Percentiles rank a stretch among this genome's conserved stretches.
These are phyloP conservation scores for Hemisphaericaspora nanyangensis DNA, from an alignment of 805 yeast species.

Conservation along the genomic window DNA sequence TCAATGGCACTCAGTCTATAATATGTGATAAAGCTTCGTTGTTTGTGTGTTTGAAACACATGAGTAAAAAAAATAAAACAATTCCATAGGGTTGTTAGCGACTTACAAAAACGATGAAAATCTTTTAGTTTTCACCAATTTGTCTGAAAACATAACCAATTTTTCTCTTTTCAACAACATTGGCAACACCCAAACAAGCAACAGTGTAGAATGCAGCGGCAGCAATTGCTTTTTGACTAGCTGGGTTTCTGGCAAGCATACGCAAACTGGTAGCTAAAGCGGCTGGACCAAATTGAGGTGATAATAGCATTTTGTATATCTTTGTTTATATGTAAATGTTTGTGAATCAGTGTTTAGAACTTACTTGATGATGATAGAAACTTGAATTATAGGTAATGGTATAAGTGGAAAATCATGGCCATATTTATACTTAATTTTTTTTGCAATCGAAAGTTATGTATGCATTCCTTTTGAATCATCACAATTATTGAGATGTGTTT, in stretches of 20 bases:
- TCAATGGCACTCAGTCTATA: too few relatives aligned
- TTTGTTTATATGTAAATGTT: background rate
- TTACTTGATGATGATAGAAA: background rate
- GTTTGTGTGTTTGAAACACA: too few relatives aligned
- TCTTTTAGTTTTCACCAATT: slow-evolving; percentile 15
- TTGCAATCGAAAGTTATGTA: too few relatives aligned
- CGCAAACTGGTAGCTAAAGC: slow-evolving; percentile 2
- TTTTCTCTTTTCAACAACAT: slow-evolving; percentile 26
- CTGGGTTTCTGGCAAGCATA: background rate
- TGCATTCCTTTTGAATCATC: too few relatives aligned
- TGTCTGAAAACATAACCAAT: slow-evolving; percentile 28
- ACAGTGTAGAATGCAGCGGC: slow-evolving; percentile 13
- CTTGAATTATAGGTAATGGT: background rate
- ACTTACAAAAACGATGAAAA: background rate
- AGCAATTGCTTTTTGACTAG: slow-evolving; percentile 6
- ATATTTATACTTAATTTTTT: too few relatives aligned
- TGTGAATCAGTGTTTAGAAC: background rate
- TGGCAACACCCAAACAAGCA: slow-evolving; percentile 26
- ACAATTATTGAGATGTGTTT: too few relatives aligned
- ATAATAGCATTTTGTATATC: slow-evolving; percentile 2
- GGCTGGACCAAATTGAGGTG: slow-evolving; percentile 1
- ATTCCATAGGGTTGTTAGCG: background rate
- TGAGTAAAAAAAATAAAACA: too few relatives aligned
- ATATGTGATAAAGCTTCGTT: background rate
- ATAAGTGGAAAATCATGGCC: too few relatives aligned